Conservation (phyloP, 306 rosid species). For the Rosa multiflora region DNA sequence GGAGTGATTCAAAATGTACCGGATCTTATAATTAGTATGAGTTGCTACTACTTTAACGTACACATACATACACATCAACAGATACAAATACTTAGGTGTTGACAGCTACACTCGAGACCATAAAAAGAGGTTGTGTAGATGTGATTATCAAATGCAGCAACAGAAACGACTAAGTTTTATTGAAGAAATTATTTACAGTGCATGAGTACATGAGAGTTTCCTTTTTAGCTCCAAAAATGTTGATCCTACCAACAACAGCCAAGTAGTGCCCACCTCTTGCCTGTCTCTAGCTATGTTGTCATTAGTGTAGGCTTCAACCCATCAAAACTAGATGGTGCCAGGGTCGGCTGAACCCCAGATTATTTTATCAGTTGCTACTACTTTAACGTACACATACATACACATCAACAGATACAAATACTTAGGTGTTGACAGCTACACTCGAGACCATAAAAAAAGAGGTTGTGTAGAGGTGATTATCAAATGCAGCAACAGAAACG, state of each 20-base stretch:
- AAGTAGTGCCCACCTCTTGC: not conserved
- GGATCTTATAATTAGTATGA: not conserved
- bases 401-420: not conserved
- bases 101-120: not conserved
- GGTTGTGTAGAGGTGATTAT: not conserved
- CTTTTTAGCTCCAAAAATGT: not conserved
- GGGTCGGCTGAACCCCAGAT: too few species aligned
- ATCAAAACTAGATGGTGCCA: slow-evolving; percentile 23
- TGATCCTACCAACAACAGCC: slow-evolving; percentile 15
- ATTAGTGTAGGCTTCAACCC: slow-evolving; percentile 12
- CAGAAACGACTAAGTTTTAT: not conserved
- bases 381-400: not conserved
- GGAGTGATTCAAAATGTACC: not conserved
- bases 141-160: not conserved
- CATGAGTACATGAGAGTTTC: not conserved
- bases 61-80: not conserved
- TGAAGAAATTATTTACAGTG: not conserved
- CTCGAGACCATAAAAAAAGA: not conserved
- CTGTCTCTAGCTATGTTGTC: slow-evolving; percentile 15
- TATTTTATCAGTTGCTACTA: not conserved
- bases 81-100: not conserved
- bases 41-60: not conserved
- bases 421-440: not conserved
- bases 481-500: not conserved
- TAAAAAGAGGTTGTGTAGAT: not conserved